A percentile compares a stretch with the other conserved stretches of the same genome.
Evolutionary conservation across 208 protist genomes (phyloP).

Genomic region (Vickermania spadyakhi): DNA sequence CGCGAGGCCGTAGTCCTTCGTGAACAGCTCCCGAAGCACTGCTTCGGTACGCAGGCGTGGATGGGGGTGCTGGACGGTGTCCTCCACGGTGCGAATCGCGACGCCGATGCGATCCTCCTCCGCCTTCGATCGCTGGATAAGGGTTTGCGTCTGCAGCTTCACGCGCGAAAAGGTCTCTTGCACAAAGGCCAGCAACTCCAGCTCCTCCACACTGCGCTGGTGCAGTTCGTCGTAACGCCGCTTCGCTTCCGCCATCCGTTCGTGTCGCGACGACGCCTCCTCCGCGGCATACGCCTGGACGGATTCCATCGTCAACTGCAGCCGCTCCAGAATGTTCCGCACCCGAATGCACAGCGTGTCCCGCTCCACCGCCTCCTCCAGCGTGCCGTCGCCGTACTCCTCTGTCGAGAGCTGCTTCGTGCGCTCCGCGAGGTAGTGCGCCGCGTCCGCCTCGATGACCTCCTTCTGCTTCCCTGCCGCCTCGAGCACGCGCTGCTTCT

Average conservation of each 20-base stretch:
- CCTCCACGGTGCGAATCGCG: slow-evolving; percentile 18
- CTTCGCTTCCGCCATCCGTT: slow-evolving; percentile 12
- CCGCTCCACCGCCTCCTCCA: slow-evolving; percentile 10
- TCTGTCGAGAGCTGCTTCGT: slow-evolving; percentile 21
- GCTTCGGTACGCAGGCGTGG: background rate
- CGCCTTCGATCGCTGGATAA: slow-evolving; percentile 33
- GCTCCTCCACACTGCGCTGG: slow-evolving; percentile 53
- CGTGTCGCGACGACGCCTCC: slow-evolving; percentile 14
- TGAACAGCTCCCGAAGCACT: background rate
- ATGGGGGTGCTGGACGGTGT: slow-evolving; percentile 6
- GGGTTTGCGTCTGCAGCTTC: slow-evolving; percentile 57
- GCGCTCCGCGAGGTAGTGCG: slow-evolving; percentile 25
- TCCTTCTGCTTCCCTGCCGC: slow-evolving; percentile 29
- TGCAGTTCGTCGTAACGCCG: slow-evolving; percentile 16
- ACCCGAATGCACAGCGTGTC: slow-evolving; percentile 19
- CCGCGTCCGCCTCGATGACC: slow-evolving; percentile 27
- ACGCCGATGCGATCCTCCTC: slow-evolving; percentile 28
- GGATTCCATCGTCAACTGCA: slow-evolving; percentile 11
- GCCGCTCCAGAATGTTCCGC: slow-evolving; percentile 14
- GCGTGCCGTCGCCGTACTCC: slow-evolving; percentile 4
- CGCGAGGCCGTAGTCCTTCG: background rate
- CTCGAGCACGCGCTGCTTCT: slow-evolving; percentile 16
- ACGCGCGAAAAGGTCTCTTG: slow-evolving; percentile 59
- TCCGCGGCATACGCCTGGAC: slow-evolving; percentile 19
- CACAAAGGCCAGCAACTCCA: slow-evolving; percentile 31